Base-by-base conservation (phyloP, 2,329 filamentous ascomycete genomes). In the Pseudogymnoascus sp. region DNA sequence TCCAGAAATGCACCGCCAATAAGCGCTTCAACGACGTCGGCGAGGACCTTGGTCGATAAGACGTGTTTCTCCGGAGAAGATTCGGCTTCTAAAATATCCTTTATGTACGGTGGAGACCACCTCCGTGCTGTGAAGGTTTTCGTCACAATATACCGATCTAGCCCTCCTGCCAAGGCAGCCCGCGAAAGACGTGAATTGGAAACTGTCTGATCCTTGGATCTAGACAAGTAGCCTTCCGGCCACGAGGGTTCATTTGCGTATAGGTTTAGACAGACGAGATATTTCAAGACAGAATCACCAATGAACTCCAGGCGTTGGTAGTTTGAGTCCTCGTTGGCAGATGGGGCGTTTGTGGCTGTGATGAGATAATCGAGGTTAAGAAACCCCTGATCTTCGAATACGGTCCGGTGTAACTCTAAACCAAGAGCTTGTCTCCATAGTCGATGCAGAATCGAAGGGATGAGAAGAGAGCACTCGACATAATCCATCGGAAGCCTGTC, bases 261-360 rank as follows among this genome's bases (percentile, higher is more conserved):
- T 2, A 92, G 78, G 61, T 91, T 86, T 1, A 90, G 71, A 0
- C 85, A 84, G 0, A 88, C 80, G 54, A 83, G 84, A 61, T 87
- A 82, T 68, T 97, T 97, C 37, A 97, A 78, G 1, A 96, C 78
- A 0, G 85, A 85, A 68, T 97, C 93, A 0, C 94, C 94, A 0
- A 97, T 75, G 66, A 95, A 95, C 70, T 97, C 94, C 0, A 96
- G 76, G 2, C 88, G 79, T 67, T 97, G 88, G 69, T 97, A 97
- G 65, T 96, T 81, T 0, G 78, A 79, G 1, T 75, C 71, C 57
- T 86, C 84, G 2, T 73, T 69, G 0, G 89, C 84, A 1, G 78
- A 78, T 0, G 86, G 82, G 0, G 89, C 78, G 58, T 82, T 89
- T 58, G 95, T 86, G 1, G 92, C 91, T 8, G 83, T 85, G 1